Evolutionary conservation across 2,329 filamentous ascomycete species (phyloP).

Genomic region (Myriosclerotinia duriaeana): DNA sequence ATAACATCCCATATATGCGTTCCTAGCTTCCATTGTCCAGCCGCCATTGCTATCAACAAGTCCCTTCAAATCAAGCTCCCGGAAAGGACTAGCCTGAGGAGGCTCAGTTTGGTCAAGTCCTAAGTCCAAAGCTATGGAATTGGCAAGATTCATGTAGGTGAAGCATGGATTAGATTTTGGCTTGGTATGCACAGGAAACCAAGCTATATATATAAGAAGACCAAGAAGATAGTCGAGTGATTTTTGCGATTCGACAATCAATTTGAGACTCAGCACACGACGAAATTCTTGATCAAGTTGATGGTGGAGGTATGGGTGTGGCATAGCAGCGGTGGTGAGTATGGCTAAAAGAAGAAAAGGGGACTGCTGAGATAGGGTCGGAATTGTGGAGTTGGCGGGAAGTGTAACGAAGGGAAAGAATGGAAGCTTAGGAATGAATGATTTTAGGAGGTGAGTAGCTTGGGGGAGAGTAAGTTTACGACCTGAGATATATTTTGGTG

Average conservation of each 20-base stretch:
- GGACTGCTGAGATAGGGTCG: slow-evolving; percentile 32
- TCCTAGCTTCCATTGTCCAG: slow-evolving; percentile 34
- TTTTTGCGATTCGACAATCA: slow-evolving; percentile 56
- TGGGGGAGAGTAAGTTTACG: slow-evolving; percentile 32
- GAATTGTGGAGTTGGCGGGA: slow-evolving; percentile 31
- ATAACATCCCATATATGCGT: slow-evolving; percentile 39
- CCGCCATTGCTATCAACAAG: slow-evolving; percentile 27
- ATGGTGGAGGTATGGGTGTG: slow-evolving; percentile 33
- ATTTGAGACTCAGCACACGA: slow-evolving; percentile 35
- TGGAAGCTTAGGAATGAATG: slow-evolving; percentile 27
- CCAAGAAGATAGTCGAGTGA: slow-evolving; percentile 58
- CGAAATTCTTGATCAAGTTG: slow-evolving; percentile 38
- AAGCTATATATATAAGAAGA: slow-evolving; percentile 58
- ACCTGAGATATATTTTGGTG: slow-evolving; percentile 26
- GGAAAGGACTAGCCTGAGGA: slow-evolving; percentile 31
- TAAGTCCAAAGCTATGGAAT: slow-evolving; percentile 40
- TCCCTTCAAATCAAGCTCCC: slow-evolving; percentile 28
- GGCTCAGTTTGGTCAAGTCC: slow-evolving; percentile 36
- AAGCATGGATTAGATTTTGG: slow-evolving; percentile 38
- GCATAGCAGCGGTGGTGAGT: slow-evolving; percentile 34
- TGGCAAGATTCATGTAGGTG: slow-evolving; percentile 40
- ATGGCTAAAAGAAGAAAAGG: slow-evolving; percentile 39
- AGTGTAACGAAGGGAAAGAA: slow-evolving; percentile 39
- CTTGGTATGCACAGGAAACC: slow-evolving; percentile 46
- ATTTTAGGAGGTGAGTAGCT: slow-evolving; percentile 32